Conservation (phyloP, 352 stramenopile genomes). For the Phytopythium mirpurense region DNA sequence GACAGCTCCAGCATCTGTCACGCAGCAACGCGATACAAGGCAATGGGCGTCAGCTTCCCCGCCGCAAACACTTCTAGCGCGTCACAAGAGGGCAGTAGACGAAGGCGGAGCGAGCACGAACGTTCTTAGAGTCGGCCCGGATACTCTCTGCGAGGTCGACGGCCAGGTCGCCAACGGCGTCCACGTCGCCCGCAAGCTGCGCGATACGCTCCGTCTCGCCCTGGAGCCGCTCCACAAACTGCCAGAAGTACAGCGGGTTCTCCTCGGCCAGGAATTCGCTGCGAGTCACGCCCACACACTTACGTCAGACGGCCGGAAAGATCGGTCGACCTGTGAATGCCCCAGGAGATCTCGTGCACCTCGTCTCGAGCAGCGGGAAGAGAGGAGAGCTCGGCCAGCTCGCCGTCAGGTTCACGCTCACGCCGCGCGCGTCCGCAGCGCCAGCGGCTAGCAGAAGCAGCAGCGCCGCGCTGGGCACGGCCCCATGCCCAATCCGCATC, state of each 20-base stretch:
- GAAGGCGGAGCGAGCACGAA: conserved; percentile 15
- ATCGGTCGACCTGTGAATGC: no score
- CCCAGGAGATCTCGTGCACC: no score
- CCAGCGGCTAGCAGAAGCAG: conserved; percentile 17
- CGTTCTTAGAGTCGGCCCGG: conserved; percentile 57
- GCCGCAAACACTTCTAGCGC: not conserved
- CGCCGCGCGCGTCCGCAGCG: conserved; percentile 18
- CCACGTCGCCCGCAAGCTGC: conserved; percentile 32
- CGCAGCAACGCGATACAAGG: no score
- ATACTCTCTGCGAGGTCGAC: conserved; percentile 51
- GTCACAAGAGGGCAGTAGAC: not conserved
- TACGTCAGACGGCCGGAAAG: not conserved
- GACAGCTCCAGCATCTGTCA: conserved; percentile 72
- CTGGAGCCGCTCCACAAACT: conserved; percentile 53
- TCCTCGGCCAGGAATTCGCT: conserved; percentile 82
- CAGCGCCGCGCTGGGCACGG: conserved; percentile 12
- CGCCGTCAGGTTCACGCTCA: conserved; percentile 54
- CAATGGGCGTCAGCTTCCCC: no score
- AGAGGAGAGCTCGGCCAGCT: conserved; percentile 54
- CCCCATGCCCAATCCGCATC: conserved; percentile 14
- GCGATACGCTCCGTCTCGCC: conserved; percentile 26
- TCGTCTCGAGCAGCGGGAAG: conserved; percentile 54
- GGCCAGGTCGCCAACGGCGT: conserved; percentile 41
- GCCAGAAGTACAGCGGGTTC: conserved; percentile 73
- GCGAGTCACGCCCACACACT: not conserved